Evolutionary conservation across 106 monocot species (phyloP).

Genomic region (Cymbidium sinense): DNA sequence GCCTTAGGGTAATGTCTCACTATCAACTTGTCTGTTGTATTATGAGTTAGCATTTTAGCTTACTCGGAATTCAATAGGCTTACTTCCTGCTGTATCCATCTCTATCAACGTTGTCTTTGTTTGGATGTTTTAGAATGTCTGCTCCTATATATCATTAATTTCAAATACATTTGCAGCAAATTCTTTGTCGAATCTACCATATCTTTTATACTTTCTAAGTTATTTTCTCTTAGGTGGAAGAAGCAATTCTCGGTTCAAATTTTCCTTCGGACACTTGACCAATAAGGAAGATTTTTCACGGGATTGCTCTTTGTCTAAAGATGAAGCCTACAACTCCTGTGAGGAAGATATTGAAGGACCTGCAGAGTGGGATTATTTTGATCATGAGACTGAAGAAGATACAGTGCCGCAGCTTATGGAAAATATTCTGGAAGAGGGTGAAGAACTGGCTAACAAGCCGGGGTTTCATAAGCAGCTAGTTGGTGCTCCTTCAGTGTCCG

Average conservation of each 20-base stretch:
- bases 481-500: neutral
- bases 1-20: too few species aligned
- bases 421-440: constrained; percentile 1
- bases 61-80: neutral
- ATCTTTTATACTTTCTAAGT: neutral
- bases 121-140: neutral
- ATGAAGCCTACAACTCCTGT: constrained; percentile 1
- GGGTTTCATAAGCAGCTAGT: neutral
- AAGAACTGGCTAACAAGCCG: neutral
- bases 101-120: neutral
- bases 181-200: neutral
- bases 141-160: neutral
- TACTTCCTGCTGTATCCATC: neutral
- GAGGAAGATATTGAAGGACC: constrained; percentile 11
- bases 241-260: neutral
- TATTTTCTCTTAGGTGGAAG: constrained; percentile 4
- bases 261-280: neutral
- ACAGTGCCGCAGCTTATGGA: neutral
- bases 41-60: too few species aligned
- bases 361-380: neutral
- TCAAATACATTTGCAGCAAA: neutral
- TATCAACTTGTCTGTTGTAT: too few species aligned
- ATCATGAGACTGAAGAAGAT: neutral
- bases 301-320: neutral
- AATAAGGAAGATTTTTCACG: neutral